phyloP scores from a whole-genome alignment of 2,329 filamentous ascomycete genomes.

The Arthrobotrys pseudoclavata region DNA sequence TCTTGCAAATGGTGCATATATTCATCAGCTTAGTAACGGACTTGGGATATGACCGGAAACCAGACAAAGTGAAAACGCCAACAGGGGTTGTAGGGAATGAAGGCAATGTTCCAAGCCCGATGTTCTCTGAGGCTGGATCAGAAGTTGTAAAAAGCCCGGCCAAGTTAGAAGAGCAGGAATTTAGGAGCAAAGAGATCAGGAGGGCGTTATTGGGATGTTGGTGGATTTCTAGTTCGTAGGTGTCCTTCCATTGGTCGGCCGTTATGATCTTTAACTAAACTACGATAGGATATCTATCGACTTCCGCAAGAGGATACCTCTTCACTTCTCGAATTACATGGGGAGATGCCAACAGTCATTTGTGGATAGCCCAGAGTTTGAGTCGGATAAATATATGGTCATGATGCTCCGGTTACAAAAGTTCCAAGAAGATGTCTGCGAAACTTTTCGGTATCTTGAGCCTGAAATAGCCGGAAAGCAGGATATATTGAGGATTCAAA shows the following conservation, averaged over 20 bases:
- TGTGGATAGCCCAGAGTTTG: conserved; percentile 50
- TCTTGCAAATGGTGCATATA: conserved; percentile 65
- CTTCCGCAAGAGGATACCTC: conserved; percentile 63
- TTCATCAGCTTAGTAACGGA: conserved; percentile 65
- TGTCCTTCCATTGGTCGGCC: not conserved
- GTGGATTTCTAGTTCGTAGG: conserved; percentile 63
- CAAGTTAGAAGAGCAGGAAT: conserved; percentile 39
- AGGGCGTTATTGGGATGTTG: conserved; percentile 63
- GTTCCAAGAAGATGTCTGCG: conserved; percentile 63
- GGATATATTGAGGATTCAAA: conserved; percentile 62
- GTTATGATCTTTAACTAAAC: not conserved
- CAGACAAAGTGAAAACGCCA: conserved; percentile 50
- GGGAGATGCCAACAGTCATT: conserved; percentile 62
- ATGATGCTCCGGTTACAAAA: conserved; percentile 62
- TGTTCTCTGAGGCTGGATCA: conserved; percentile 18
- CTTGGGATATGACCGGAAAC: conserved; percentile 62
- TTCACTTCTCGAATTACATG: conserved; percentile 62
- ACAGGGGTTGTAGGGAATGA: not conserved
- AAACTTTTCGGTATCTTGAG: conserved; percentile 63
- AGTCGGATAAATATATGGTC: conserved; percentile 63
- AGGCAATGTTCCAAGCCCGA: conserved; percentile 31
- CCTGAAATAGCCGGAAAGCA: conserved; percentile 56
- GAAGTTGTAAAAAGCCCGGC: conserved; percentile 27
- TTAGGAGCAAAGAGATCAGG: not conserved
- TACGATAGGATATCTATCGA: conserved; percentile 61